Conservation (phyloP, 352 stramenopile genomes). For the Globisporangium ultimum region DNA sequence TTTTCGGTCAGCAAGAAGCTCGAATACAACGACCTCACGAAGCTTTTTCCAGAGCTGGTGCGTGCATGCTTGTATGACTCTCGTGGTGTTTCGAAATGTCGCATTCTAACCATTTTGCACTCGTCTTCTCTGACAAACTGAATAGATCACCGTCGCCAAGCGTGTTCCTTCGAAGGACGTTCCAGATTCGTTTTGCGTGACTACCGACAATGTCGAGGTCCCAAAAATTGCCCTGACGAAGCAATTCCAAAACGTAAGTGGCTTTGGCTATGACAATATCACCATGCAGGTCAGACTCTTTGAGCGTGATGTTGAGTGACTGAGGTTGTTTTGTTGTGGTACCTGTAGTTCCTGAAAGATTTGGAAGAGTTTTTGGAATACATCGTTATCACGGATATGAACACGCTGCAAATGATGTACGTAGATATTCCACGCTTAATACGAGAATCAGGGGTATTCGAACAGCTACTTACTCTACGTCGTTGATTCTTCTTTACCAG, state of each 20-base stretch:
- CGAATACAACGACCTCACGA: constrained; percentile 62
- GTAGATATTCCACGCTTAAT: constrained; percentile 10
- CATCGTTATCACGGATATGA: constrained; percentile 80
- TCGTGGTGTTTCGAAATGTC: not conserved
- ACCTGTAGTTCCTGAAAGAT: constrained; percentile 49
- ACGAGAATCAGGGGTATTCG: not conserved
- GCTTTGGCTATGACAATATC: not conserved
- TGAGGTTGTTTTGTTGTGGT: not conserved
- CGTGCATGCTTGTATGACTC: constrained; percentile 2
- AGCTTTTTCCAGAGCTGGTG: constrained; percentile 72
- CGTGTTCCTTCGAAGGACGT: constrained; percentile 50
- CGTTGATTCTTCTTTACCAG: constrained; percentile 18
- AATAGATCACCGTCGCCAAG: constrained; percentile 67
- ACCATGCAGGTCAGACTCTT: not conserved
- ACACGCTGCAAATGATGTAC: constrained; percentile 55
- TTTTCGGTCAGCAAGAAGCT: constrained; percentile 73
- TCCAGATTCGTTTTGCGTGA: constrained; percentile 61
- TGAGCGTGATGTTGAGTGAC: not conserved
- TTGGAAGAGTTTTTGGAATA: constrained; percentile 70
- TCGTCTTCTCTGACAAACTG: not conserved
- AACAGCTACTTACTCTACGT: too few species aligned
- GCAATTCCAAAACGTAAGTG: constrained; percentile 36
- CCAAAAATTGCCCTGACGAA: constrained; percentile 55
- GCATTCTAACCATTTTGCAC: not conserved
- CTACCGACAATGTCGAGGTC: constrained; percentile 60